Evolutionary conservation across 768 basidiomycete species (phyloP), one percentile per base, ranked within the genome.

Genomic region (Xerocomus spinulosus): DNA sequence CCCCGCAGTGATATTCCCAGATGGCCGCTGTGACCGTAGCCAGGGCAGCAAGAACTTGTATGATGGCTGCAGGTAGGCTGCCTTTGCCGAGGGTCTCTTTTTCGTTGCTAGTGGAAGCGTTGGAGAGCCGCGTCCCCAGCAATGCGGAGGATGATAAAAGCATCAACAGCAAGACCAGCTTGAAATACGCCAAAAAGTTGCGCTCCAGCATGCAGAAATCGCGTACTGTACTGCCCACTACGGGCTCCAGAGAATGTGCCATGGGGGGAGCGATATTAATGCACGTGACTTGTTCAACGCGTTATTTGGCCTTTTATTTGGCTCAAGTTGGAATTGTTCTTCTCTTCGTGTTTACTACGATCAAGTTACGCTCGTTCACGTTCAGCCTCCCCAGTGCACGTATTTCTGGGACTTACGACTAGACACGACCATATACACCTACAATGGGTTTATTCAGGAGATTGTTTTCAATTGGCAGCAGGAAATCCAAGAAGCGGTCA

Each of bases 131-230:
- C 18, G 76, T 74, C 23, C 73, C 74, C 9, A 88, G 74, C 13
- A 89, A 67, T 43, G 83, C 68, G 9, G 85, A 85, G 24, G 81
- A 77, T 2, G 81, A 79, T 3, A 87, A 64, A 1, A 88, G 69
- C 8, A 78, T 76, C 24, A 89, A 70, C 20, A 89, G 67, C 9
- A 86, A 68, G 5, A 79, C 82, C 23, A 88, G 73, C 56, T 80
- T 85, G 46, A 85, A 50, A 59, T 89, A 82, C 0, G 85, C 76
- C 26, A 89, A 70, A 42, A 86, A 69, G 55, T 89, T 88, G 43
- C 87, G 75, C 63, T 88, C 87, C 13, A 89, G 74, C 85, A 88
- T 86, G 64, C 79, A 83, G 51, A 79, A 86, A 61, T 89, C 87
- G 58, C 85, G 73, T n/a, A 83, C 83, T 6, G 71, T 70, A 54